Percentiles rank a stretch among this genome's conserved stretches.
phyloP scores from a whole-genome alignment of 2,329 filamentous ascomycete species.

The Magnaporthiopsis incrustans region DNA sequence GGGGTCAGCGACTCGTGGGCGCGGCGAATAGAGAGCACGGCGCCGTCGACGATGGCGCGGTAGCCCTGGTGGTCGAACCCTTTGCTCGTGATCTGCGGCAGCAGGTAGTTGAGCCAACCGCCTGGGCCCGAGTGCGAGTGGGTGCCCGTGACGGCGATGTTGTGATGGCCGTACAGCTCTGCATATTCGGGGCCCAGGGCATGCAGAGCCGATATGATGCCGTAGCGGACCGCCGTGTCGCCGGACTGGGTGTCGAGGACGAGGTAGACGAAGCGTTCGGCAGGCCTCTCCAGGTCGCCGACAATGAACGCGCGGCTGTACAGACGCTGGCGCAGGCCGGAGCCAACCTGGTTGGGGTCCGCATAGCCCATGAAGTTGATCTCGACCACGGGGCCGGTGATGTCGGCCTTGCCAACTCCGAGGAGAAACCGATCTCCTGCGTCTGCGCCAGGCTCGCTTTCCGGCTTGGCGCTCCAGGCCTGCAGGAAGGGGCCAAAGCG shows the following conservation, averaged over 20 bases:
- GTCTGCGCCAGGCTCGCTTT: neutral
- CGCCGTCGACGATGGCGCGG: slow-evolving; percentile 77
- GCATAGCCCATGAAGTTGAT: slow-evolving; percentile 89
- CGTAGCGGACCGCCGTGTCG: slow-evolving; percentile 78
- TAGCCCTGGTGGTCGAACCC: slow-evolving; percentile 85
- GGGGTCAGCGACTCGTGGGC: slow-evolving; percentile 53
- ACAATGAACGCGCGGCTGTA: slow-evolving; percentile 85
- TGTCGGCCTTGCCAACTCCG: slow-evolving; percentile 46
- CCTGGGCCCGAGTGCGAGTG: slow-evolving; percentile 87
- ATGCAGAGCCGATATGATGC: slow-evolving; percentile 65
- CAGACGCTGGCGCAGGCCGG: slow-evolving; percentile 74
- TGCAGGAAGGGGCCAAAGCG: neutral
- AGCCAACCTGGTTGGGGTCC: slow-evolving; percentile 68
- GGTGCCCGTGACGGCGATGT: slow-evolving; percentile 83
- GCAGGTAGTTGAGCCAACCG: slow-evolving; percentile 84
- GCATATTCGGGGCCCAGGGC: slow-evolving; percentile 63
- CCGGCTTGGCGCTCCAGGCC: slow-evolving; percentile 1
- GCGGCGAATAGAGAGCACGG: slow-evolving; percentile 67
- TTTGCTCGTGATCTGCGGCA: slow-evolving; percentile 80
- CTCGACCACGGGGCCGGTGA: slow-evolving; percentile 70
- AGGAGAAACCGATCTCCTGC: slow-evolving; percentile 37
- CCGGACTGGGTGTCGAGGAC: slow-evolving; percentile 81
- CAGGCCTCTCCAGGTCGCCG: slow-evolving; percentile 54
- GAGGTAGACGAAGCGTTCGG: slow-evolving; percentile 74
- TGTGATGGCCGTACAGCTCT: slow-evolving; percentile 61